phyloP scores from a whole-genome alignment of 2,329 filamentous ascomycete species.

The Diaporthe eres region DNA sequence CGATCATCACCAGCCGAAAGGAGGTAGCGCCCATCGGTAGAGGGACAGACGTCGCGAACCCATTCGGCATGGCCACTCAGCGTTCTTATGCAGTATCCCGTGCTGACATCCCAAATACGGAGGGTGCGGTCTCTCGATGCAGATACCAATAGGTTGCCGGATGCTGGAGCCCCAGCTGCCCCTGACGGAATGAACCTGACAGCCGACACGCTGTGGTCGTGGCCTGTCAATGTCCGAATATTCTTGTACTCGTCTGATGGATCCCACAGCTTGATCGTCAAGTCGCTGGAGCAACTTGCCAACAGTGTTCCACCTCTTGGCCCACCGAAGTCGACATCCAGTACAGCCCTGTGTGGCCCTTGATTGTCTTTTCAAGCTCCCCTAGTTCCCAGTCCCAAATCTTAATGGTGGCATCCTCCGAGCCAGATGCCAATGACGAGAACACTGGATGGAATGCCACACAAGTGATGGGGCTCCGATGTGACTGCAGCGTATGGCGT shows the following conservation, averaged over 20 bases:
- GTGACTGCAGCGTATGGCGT: conserved; percentile 85
- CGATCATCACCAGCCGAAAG: conserved; percentile 87
- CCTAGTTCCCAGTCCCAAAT: conserved; percentile 98
- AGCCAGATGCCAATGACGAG: conserved; percentile 89
- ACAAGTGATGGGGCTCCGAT: conserved; percentile 85
- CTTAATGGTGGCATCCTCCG: conserved; percentile 94
- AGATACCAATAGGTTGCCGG: conserved; percentile 87
- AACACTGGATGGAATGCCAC: conserved; percentile 95
- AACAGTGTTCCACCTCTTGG: conserved; percentile 84
- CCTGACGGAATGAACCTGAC: conserved; percentile 91
- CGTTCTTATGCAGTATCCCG: conserved; percentile 93
- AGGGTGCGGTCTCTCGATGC: conserved; percentile 89
- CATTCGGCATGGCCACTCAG: conserved; percentile 87
- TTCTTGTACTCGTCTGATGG: conserved; percentile 95
- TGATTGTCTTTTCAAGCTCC: conserved; percentile 90
- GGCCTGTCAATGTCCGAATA: conserved; percentile 89
- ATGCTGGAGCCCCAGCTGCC: conserved; percentile 81
- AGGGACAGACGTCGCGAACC: conserved; percentile 91
- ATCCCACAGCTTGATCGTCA: conserved; percentile 97
- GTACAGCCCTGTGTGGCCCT: conserved; percentile 92
- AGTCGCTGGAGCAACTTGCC: conserved; percentile 86
- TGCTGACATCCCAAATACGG: conserved; percentile 92
- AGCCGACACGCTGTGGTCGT: conserved; percentile 92
- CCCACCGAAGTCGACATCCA: conserved; percentile 92
- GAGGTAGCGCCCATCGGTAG: conserved; percentile 85